Evolutionary conservation across 768 basidiomycete species (phyloP).

Genomic region (Termitomyces sp.): DNA sequence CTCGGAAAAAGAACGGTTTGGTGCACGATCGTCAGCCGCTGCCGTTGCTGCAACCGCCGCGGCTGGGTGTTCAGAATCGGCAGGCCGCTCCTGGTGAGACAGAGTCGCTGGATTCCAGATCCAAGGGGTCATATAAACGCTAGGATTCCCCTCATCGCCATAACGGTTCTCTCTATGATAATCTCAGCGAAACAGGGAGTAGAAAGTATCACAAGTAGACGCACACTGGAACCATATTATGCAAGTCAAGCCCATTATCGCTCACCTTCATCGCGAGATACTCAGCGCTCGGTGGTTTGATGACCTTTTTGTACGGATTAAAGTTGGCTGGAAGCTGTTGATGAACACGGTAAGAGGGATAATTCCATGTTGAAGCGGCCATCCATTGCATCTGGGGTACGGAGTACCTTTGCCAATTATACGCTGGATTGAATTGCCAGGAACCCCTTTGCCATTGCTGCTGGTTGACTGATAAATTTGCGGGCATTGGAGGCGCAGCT

Average conservation of each 20-base stretch:
- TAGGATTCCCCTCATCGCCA: constrained; percentile 15
- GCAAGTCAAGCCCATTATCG: constrained; percentile 63
- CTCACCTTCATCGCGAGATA: constrained; percentile 58
- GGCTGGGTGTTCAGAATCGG: constrained; percentile 6
- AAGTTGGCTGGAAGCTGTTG: constrained; percentile 21
- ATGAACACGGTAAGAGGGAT: constrained; percentile 13
- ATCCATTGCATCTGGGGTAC: constrained; percentile 30
- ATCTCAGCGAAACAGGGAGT: background rate
- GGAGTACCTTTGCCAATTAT: constrained; percentile 26
- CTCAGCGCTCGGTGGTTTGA: constrained; percentile 59
- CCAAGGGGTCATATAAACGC: constrained; percentile 58
- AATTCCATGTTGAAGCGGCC: constrained; percentile 36
- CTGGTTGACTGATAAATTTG: constrained; percentile 38
- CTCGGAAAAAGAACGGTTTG: constrained; percentile 20
- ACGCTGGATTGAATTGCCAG: constrained; percentile 50
- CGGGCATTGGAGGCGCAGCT: constrained; percentile 58
- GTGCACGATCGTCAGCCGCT: constrained; percentile 14
- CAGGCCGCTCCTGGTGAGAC: constrained; percentile 25
- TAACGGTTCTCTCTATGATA: constrained; percentile 30
- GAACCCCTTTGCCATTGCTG: constrained; percentile 50
- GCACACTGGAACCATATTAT: constrained; percentile 63
- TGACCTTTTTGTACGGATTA: constrained; percentile 64
- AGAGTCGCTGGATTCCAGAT: constrained; percentile 62
- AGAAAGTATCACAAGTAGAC: constrained; percentile 20
- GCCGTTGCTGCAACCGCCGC: constrained; percentile 13